Evolutionary conservation across 495 filamentous ascomycete species (phyloP).

Genomic region (Hyaloscypha variabilis): DNA sequence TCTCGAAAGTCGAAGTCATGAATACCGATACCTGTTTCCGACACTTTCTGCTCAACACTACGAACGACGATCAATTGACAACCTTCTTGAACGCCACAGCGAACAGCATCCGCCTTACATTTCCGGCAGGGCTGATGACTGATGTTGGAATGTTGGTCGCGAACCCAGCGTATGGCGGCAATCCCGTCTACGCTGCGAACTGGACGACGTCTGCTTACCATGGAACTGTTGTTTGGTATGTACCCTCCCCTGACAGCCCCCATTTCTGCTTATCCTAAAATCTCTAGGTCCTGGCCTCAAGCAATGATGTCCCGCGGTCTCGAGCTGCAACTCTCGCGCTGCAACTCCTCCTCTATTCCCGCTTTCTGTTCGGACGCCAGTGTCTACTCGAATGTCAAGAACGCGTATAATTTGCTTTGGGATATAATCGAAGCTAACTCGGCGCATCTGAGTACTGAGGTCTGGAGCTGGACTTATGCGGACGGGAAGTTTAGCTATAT

Average conservation of each 20-base stretch:
- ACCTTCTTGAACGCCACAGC: slow-evolving; percentile 56
- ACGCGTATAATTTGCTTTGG: slow-evolving; percentile 64
- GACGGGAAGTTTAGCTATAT: slow-evolving; percentile 50
- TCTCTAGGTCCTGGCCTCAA: slow-evolving; percentile 52
- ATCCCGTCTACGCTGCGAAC: slow-evolving; percentile 49
- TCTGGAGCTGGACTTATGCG: slow-evolving; percentile 65
- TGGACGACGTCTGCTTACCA: slow-evolving; percentile 63
- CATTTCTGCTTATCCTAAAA: neutral
- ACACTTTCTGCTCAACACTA: slow-evolving; percentile 62
- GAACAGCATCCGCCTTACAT: slow-evolving; percentile 56
- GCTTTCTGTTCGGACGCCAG: slow-evolving; percentile 51
- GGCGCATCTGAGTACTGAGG: slow-evolving; percentile 55
- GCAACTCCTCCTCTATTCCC: slow-evolving; percentile 33
- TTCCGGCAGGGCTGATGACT: slow-evolving; percentile 62
- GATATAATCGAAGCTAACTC: slow-evolving; percentile 58
- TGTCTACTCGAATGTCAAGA: slow-evolving; percentile 51
- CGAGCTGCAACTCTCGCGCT: slow-evolving; percentile 48
- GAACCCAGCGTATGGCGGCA: slow-evolving; percentile 61
- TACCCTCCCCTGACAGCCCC: neutral
- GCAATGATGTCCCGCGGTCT: slow-evolving; percentile 67
- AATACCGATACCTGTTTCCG: slow-evolving; percentile 69
- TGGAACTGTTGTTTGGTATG: slow-evolving; percentile 63
- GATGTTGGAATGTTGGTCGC: slow-evolving; percentile 59
- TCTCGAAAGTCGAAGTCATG: slow-evolving; percentile 58
- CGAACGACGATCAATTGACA: slow-evolving; percentile 58